Evolutionary conservation across 352 stramenopile species (phyloP).

Genomic region (Phytopythium oedochilum): DNA sequence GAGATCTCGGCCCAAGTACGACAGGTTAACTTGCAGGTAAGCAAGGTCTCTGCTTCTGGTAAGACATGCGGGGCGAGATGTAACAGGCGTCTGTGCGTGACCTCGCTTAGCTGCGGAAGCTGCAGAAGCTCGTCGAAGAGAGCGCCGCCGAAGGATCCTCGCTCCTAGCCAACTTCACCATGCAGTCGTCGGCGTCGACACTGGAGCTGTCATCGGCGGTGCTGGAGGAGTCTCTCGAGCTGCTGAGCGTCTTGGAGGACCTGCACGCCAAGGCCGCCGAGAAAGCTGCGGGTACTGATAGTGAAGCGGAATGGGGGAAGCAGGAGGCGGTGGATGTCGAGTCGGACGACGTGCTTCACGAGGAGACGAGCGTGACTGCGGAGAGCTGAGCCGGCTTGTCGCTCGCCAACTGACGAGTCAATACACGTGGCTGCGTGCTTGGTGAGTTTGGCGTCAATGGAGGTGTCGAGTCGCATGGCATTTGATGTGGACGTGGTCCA

Average conservation of each 20-base stretch:
- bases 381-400: not conserved
- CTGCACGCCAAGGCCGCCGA: not conserved
- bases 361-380: not conserved
- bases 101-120: constrained; percentile 6
- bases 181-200: constrained; percentile 47
- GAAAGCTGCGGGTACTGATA: constrained; percentile 7
- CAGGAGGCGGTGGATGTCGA: constrained; percentile 3
- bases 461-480: not conserved
- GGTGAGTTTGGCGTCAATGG: not conserved
- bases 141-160: constrained; percentile 15
- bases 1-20: constrained; percentile 41
- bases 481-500: not conserved
- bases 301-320: constrained; percentile 11
- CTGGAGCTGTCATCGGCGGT: constrained; percentile 48
- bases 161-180: constrained; percentile 44
- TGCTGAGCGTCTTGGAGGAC: constrained; percentile 46
- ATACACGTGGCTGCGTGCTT: not conserved
- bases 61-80: not conserved
- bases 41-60: not conserved
- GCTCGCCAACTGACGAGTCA: not conserved
- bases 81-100: too few species aligned
- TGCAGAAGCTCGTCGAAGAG: constrained; percentile 20
- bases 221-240: constrained; percentile 49
- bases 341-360: not conserved
- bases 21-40: constrained; percentile 49